These are phyloP conservation scores for Podospora didyma DNA, from an alignment of 495 filamentous ascomycete species.

Conservation along the genomic window DNA sequence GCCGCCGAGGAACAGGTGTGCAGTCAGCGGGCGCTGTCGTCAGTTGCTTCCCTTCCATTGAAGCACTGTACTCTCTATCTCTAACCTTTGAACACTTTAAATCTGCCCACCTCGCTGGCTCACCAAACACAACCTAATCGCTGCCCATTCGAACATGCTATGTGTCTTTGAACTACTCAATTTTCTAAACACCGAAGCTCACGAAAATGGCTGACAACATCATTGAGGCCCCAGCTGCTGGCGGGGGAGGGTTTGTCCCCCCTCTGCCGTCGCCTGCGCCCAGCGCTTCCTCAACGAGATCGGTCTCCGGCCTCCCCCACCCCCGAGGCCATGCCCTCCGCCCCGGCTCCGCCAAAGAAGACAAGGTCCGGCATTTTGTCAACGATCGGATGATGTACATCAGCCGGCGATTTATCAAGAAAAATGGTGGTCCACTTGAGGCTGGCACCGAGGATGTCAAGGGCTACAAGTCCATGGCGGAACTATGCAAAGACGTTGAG, in stretches of 20 bases:
- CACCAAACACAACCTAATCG: neutral
- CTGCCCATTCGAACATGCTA: conserved; percentile 16
- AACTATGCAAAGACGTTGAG: conserved; percentile 68
- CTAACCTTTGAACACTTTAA: too few species aligned
- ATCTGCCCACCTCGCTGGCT: too few species aligned
- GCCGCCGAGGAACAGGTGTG: too few species aligned
- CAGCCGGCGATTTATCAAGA: conserved; percentile 70
- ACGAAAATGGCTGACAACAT: conserved; percentile 35
- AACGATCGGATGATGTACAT: conserved; percentile 59
- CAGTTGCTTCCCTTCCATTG: too few species aligned
- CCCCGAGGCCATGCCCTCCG: conserved; percentile 61
- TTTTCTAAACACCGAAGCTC: neutral
- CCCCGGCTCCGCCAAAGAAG: conserved; percentile 73
- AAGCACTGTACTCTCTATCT: too few species aligned
- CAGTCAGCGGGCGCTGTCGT: too few species aligned
- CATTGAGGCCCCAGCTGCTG: neutral
- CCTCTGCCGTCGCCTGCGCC: conserved; percentile 55
- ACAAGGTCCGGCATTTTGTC: conserved; percentile 65
- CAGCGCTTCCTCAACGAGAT: conserved; percentile 39
- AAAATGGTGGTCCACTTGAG: conserved; percentile 52
- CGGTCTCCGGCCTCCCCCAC: conserved; percentile 50
- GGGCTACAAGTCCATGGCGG: conserved; percentile 65
- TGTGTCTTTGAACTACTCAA: conserved; percentile 8
- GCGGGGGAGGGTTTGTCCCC: conserved; percentile 47
- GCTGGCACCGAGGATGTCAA: conserved; percentile 45